These are phyloP conservation scores for Epichloe gansuensis DNA, from an alignment of 2,329 filamentous ascomycete species.

Conservation along the genomic window DNA sequence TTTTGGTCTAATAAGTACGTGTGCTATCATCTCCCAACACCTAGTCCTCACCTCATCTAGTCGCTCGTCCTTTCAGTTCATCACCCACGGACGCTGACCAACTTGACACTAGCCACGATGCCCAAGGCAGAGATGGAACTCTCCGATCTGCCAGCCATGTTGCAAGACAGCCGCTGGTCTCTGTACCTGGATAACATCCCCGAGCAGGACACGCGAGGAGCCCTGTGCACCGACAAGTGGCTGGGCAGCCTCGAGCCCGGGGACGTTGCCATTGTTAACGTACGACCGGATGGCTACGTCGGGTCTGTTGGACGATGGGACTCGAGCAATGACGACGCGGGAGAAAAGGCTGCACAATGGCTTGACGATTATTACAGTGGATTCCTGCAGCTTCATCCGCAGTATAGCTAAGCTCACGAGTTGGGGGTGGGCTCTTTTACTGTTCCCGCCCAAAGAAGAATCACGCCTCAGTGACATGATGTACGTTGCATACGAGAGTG, in stretches of 20 bases:
- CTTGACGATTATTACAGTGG: constrained; percentile 42
- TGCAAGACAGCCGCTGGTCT: constrained; percentile 57
- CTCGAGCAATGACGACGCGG: constrained; percentile 36
- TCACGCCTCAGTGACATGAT: not conserved
- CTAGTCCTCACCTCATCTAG: too few relatives aligned
- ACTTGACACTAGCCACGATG: constrained; percentile 36
- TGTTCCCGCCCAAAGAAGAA: not conserved
- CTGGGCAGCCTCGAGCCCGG: constrained; percentile 43
- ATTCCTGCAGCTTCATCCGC: constrained; percentile 38
- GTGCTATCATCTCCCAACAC: not conserved
- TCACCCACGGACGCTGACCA: not conserved
- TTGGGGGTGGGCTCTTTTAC: not conserved
- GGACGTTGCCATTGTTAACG: constrained; percentile 53
- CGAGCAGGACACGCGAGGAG: constrained; percentile 39
- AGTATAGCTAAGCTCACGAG: not conserved
- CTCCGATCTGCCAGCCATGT: constrained; percentile 45
- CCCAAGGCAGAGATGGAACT: constrained; percentile 53
- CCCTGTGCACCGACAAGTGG: constrained; percentile 56
- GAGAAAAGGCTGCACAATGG: constrained; percentile 40
- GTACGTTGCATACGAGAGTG: not conserved
- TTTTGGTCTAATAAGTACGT: constrained; percentile 53
- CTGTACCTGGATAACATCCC: constrained; percentile 58
- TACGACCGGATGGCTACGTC: constrained; percentile 64
- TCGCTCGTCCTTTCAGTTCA: not conserved
- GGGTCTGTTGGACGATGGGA: constrained; percentile 49